Conservation (phyloP, 1,139 yeast genomes). For the Pichia sp. region DNA sequence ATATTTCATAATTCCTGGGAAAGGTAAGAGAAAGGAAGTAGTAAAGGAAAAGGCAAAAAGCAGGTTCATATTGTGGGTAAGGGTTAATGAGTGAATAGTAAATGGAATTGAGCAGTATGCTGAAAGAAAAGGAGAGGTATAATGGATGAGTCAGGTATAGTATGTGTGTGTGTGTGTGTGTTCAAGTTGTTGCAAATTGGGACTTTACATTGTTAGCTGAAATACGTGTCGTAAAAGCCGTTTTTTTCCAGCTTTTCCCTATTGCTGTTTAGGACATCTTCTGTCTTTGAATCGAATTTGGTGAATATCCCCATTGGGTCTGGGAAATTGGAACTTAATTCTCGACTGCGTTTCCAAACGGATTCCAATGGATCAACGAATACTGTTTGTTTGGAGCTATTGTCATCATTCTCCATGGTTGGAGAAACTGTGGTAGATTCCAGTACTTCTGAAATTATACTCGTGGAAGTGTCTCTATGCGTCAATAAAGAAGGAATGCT, state of each 20-base stretch:
- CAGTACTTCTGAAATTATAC: not conserved
- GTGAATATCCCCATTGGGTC: not conserved
- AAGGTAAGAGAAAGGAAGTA: no score
- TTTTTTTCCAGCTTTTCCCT: conserved; percentile 3
- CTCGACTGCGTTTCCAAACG: conserved; percentile 13
- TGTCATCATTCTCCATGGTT: not conserved
- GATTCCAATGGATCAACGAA: conserved; percentile 15
- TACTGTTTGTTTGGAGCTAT: not conserved
- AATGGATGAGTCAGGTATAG: no score
- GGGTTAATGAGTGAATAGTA: no score
- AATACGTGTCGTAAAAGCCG: conserved; percentile 8
- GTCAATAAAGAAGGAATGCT: conserved; percentile 2
- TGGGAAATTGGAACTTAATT: not conserved
- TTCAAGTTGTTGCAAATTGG: no score
- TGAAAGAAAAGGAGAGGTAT: no score
- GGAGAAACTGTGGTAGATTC: not conserved
- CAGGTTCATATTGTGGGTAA: no score
- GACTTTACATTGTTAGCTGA: conserved; percentile 4
- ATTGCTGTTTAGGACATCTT: not conserved
- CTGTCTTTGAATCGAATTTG: not conserved
- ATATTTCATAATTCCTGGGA: no score
- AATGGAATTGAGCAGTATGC: no score
- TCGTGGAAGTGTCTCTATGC: not conserved
- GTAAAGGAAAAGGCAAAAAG: no score
- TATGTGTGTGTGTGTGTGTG: no score